Evolutionary conservation across 371 early-diverging fungal species (phyloP).

Genomic region (Apophysomyces ossiformis): DNA sequence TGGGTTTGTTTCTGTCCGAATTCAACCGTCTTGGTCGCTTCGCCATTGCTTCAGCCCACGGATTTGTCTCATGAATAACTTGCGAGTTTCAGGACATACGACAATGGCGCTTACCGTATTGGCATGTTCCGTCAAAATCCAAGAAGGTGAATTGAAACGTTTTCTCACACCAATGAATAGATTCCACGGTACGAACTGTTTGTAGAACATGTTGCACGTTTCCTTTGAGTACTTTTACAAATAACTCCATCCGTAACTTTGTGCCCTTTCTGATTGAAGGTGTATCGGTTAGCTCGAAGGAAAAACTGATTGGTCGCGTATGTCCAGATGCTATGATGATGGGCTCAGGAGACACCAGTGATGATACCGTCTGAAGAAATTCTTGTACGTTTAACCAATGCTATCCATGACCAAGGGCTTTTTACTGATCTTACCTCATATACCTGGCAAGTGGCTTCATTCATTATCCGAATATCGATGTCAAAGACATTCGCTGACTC

Average conservation of each 20-base stretch:
- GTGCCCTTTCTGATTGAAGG: neutral
- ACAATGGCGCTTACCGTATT: constrained; percentile 49
- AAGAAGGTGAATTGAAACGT: constrained; percentile 53
- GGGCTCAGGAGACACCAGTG: neutral
- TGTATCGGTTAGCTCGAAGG: constrained; percentile 3
- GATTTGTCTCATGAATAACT: too few relatives aligned
- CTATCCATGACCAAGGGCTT: neutral
- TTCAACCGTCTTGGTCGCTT: constrained; percentile 22
- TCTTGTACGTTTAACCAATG: neutral
- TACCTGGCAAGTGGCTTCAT: neutral
- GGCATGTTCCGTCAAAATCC: constrained; percentile 68
- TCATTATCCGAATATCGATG: neutral
- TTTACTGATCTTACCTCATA: neutral
- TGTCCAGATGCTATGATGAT: constrained; percentile 18
- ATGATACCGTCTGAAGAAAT: neutral
- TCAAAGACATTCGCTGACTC: neutral
- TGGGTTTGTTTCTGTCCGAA: constrained; percentile 39
- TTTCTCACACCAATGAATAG: constrained; percentile 19
- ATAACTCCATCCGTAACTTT: neutral
- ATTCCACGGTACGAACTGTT: neutral
- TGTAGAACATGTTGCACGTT: neutral
- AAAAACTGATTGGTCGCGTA: constrained; percentile 22
- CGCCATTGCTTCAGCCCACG: constrained; percentile 22
- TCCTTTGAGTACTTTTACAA: neutral
- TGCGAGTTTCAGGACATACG: too few relatives aligned